These are phyloP conservation scores for Neobulgaria alba DNA, from an alignment of 2,329 filamentous ascomycete species.

Conservation along the genomic window DNA sequence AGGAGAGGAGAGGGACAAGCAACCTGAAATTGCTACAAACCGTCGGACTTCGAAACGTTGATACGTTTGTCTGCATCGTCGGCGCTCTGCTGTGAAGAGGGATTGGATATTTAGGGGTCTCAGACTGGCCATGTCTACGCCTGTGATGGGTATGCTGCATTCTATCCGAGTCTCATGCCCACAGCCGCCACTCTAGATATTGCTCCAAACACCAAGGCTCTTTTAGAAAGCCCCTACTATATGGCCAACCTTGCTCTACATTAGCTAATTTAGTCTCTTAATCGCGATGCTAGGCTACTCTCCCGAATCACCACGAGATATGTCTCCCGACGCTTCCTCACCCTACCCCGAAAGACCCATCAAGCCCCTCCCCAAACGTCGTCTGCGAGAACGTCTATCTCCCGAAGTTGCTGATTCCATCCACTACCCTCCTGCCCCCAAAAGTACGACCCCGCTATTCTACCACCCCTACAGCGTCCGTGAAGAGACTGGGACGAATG, in stretches of 20 bases:
- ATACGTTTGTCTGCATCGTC: not conserved
- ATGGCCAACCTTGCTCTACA: constrained; percentile 1
- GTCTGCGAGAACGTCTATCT: constrained; percentile 78
- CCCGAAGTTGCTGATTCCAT: constrained; percentile 77
- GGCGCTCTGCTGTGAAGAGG: no score
- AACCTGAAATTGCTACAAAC: constrained; percentile 9
- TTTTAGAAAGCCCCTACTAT: not conserved
- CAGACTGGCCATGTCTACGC: constrained; percentile 16
- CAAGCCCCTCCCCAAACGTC: constrained; percentile 80
- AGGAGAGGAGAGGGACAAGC: constrained; percentile 16
- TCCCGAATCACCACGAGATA: constrained; percentile 33
- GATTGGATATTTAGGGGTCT: no score
- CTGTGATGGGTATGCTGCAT: constrained; percentile 35
- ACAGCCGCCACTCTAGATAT: not conserved
- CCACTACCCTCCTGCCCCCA: constrained; percentile 69
- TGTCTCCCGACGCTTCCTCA: constrained; percentile 69
- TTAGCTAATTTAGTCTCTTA: constrained; percentile 12
- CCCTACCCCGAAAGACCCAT: constrained; percentile 87
- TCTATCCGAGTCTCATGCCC: not conserved
- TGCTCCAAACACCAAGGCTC: not conserved
- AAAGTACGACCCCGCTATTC: constrained; percentile 65
- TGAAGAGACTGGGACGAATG: constrained; percentile 28
- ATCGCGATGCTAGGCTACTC: constrained; percentile 20
- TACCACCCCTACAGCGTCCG: constrained; percentile 48
- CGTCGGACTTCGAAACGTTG: constrained; percentile 1